Conservation (phyloP, 2,329 filamentous ascomycete species). For the Immersiporthe knoxdaviesiana region DNA sequence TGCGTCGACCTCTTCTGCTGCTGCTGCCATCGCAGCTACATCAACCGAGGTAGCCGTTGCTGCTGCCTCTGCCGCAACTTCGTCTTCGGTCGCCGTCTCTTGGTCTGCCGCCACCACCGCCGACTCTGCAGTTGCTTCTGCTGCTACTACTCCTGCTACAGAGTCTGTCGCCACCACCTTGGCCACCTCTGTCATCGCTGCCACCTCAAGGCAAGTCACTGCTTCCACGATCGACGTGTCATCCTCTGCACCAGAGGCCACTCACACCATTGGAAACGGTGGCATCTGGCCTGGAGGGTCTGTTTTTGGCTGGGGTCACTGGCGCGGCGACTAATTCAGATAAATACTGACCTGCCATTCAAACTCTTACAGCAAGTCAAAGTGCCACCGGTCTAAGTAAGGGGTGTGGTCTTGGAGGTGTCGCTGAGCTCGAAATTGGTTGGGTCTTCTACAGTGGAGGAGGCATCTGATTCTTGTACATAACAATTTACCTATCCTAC, state of each 20-base stretch:
- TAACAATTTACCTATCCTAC: neutral
- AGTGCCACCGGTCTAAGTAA: slow-evolving; percentile 5
- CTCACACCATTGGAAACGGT: neutral
- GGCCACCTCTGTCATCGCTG: slow-evolving; percentile 1
- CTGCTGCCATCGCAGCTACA: neutral
- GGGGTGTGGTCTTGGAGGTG: neutral
- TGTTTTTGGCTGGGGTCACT: neutral
- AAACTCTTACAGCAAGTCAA: slow-evolving; percentile 2
- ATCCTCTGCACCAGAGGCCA: neutral
- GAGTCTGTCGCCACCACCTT: neutral
- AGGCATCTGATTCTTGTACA: neutral
- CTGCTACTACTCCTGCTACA: neutral
- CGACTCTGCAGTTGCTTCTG: too few species aligned
- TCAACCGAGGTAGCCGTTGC: slow-evolving; percentile 1
- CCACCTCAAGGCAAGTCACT: neutral
- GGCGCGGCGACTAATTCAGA: neutral
- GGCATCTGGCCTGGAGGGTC: neutral
- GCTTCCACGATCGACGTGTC: slow-evolving; percentile 1
- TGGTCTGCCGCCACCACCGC: too few species aligned
- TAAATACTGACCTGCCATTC: neutral
- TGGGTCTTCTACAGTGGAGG: neutral
- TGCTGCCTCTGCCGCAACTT: neutral
- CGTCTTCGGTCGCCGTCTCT: neutral
- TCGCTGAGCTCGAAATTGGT: neutral
- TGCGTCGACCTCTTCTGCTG: neutral